Base-by-base conservation (phyloP, 2,329 filamentous ascomycete genomes). In the Talaromyces sp. region DNA sequence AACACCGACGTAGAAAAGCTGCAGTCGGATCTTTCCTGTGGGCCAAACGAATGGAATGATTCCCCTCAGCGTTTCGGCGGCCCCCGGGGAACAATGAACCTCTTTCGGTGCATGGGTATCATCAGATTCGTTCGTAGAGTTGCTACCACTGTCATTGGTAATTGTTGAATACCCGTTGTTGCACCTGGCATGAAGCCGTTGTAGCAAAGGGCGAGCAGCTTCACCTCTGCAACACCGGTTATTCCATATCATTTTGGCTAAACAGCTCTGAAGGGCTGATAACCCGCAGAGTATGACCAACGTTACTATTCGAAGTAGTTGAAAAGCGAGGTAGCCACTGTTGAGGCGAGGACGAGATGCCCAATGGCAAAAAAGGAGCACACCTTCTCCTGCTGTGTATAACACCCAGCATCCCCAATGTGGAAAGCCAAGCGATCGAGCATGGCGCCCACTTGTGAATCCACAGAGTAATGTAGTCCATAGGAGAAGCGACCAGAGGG, bases 11-110 rank as follows among this genome's bases (percentile, higher is more conserved):
- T 90, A 84, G 59, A 87, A 87, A 18, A 89, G 72, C 71, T 95
- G 90, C 18, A 95, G 82, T 14, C 77, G 73, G 59, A 80, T 82
- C 68, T 89, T 85, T 50, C 87, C 83, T 57, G 85, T 83, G 0
- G 92, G 92, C 86, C 90, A 93, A 23, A 96, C 80, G 69, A 92
- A 90, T 0, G 90, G 91, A 31, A 93, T 79, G 72, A 96, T 89
- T 40, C 94, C 77, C 85, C 88, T 61, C 14, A 36, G 10, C 28
- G 58, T 55, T 36, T 56, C 42, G 9, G 31, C 36, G n/a, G 50
- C 56, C 33, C 59, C 50, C 31, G 57, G 44, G 8, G 47, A 55
- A 40, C 28, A 42, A 12, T 51, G 47, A 34, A 18, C 44, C 5
- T 18, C 57, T 56, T 60, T 51, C 40, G 51, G 47, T 23, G 27